Conservation (phyloP, 129 eudicot genomes). For the Chrysanthemum lavandulifolium region DNA sequence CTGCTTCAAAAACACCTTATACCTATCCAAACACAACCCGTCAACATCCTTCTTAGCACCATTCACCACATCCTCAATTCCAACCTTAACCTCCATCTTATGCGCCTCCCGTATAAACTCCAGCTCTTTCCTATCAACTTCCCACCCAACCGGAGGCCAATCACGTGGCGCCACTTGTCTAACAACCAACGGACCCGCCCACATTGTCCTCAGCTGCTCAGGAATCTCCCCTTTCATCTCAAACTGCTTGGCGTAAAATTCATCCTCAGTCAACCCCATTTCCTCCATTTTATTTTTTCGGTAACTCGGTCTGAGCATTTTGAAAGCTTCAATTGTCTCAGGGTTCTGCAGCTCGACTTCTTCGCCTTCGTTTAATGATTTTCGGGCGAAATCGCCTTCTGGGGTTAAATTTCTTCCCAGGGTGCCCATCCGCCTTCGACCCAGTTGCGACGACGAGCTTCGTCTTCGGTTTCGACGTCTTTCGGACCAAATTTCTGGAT, state of each 20-base stretch:
- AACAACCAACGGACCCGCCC: constrained; percentile 84
- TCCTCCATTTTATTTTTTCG: constrained; percentile 64
- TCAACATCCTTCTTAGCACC: constrained; percentile 39
- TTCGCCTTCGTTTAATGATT: constrained; percentile 88
- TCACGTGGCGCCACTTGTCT: constrained; percentile 85
- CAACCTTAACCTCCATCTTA: constrained; percentile 54
- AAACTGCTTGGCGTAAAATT: constrained; percentile 79
- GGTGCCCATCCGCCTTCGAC: constrained; percentile 97
- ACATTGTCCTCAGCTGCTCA: constrained; percentile 54
- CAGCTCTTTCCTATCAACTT: constrained; percentile 78
- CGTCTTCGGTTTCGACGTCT: constrained; percentile 82
- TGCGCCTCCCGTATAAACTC: constrained; percentile 87
- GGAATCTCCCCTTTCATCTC: constrained; percentile 82
- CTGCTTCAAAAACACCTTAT: constrained; percentile 90
- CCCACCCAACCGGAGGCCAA: constrained; percentile 99
- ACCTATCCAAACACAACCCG: constrained; percentile 85
- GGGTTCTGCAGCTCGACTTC: constrained; percentile 71
- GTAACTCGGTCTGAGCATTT: constrained; percentile 79
- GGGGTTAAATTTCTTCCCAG: constrained; percentile 95
- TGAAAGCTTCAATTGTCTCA: constrained; percentile 85
- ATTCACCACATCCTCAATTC: constrained; percentile 46
- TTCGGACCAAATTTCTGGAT: constrained; percentile 69
- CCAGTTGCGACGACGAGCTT: constrained; percentile 91
- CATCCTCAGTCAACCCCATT: constrained; percentile 82
- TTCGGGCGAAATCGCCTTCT: constrained; percentile 79